A percentile compares a stretch with the other conserved stretches of the same genome.
Evolutionary conservation across 768 basidiomycete species (phyloP).

Genomic region (Cystobasidium ongulense): DNA sequence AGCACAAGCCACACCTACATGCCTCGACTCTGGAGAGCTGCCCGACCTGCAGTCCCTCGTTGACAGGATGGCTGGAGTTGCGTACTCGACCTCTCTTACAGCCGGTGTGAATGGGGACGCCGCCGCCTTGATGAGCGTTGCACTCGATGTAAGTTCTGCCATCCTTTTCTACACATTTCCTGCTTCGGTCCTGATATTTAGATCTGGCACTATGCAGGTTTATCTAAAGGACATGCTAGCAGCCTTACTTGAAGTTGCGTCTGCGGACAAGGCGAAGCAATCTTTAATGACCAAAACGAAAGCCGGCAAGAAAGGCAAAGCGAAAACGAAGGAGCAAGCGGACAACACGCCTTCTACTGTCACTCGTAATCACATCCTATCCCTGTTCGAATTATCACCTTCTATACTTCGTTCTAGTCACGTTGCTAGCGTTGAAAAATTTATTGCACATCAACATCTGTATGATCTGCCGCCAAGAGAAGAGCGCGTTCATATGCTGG

Average conservation of each 20-base stretch:
- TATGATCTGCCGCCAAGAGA: not conserved
- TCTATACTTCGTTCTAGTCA: not conserved
- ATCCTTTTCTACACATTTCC: not conserved
- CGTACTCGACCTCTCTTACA: not conserved
- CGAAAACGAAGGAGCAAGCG: not conserved
- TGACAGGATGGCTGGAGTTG: slow-evolving; percentile 21
- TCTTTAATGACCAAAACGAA: not conserved
- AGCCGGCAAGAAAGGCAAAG: not conserved
- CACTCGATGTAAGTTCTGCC: slow-evolving; percentile 14
- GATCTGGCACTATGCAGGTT: not conserved
- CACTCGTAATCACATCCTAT: not conserved
- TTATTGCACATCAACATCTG: not conserved
- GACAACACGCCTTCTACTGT: not conserved
- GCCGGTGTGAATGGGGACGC: slow-evolving; percentile 3
- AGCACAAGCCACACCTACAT: not conserved
- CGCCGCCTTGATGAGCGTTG: slow-evolving; percentile 7
- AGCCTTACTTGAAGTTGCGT: not conserved
- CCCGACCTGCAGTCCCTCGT: not conserved
- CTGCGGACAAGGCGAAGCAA: not conserved
- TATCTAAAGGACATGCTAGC: slow-evolving; percentile 20
- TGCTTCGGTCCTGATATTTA: not conserved
- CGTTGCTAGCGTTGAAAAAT: slow-evolving; percentile 19
- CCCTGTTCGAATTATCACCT: slow-evolving; percentile 5
- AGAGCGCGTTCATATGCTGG: not conserved
- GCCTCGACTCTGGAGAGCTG: slow-evolving; percentile 12